phyloP scores from a whole-genome alignment of 257 asterid species.

The Schizonepeta tenuifolia region DNA sequence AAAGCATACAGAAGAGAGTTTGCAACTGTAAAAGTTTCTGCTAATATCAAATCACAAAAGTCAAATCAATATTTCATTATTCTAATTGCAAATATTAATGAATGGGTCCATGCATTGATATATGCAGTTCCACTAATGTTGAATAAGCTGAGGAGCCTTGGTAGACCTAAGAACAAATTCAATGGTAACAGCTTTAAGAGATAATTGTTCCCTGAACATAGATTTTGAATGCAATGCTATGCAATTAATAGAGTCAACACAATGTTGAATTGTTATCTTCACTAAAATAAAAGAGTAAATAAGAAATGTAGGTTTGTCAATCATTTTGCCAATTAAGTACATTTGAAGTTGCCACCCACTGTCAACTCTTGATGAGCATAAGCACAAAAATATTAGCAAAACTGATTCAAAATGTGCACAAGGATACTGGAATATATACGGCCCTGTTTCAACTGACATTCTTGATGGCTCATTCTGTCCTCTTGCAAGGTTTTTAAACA shows the following conservation, averaged over 20 bases:
- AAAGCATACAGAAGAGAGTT: conserved; percentile 9
- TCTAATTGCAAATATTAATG: conserved; percentile 4
- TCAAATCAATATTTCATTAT: neutral
- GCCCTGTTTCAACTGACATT: conserved; percentile 93
- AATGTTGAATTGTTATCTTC: neutral
- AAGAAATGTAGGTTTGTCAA: conserved; percentile 7
- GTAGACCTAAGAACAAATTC: conserved; percentile 10
- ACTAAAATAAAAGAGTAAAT: neutral
- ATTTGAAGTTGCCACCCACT: neutral
- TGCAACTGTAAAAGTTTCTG: neutral
- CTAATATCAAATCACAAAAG: conserved; percentile 26
- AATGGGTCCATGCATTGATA: conserved; percentile 17
- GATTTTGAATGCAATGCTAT: neutral
- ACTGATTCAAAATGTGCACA: conserved; percentile 41
- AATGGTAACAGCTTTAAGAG: neutral
- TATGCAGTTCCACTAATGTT: conserved; percentile 9
- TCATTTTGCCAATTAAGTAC: neutral
- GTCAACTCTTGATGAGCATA: conserved; percentile 15
- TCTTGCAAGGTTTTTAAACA: conserved; percentile 86
- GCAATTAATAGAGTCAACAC: neutral
- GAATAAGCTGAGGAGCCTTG: neutral
- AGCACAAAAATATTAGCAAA: neutral
- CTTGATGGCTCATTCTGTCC: conserved; percentile 90
- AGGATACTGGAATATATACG: conserved; percentile 95
- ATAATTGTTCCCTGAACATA: neutral